phyloP scores from a whole-genome alignment of 2,329 filamentous ascomycete genomes.

The Biscogniauxia sp. region DNA sequence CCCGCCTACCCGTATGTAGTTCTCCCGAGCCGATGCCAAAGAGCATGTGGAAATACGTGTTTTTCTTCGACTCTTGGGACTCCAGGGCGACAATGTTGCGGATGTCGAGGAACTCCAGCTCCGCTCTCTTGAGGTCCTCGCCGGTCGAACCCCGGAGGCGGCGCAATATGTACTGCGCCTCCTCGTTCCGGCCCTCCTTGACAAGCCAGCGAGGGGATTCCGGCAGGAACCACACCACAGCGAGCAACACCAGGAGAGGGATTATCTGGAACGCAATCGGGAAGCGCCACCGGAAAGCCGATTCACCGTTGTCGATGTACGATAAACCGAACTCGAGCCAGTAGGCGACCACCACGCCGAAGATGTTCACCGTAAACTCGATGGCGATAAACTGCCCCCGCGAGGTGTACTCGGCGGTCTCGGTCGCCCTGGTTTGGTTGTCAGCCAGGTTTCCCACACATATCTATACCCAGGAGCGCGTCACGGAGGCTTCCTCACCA shows the following conservation, averaged over 20 bases:
- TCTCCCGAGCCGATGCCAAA: conserved; percentile 64
- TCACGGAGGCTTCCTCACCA: conserved; percentile 37
- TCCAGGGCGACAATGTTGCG: conserved; percentile 61
- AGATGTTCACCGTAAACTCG: conserved; percentile 72
- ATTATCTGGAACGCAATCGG: conserved; percentile 69
- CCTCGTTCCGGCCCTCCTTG: conserved; percentile 64
- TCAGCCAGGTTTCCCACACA: background rate
- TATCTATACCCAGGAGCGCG: background rate
- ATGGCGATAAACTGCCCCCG: conserved; percentile 69
- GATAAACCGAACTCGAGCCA: conserved; percentile 61
- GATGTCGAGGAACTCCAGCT: conserved; percentile 68
- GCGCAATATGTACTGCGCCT: conserved; percentile 63
- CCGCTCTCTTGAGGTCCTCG: conserved; percentile 51
- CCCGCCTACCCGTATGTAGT: conserved; percentile 63
- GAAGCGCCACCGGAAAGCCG: conserved; percentile 64
- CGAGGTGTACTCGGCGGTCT: conserved; percentile 65
- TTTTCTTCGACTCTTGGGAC: conserved; percentile 54
- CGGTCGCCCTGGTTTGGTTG: conserved; percentile 51
- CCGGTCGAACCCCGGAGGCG: conserved; percentile 60
- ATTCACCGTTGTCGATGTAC: conserved; percentile 57
- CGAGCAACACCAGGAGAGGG: conserved; percentile 57
- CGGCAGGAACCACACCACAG: conserved; percentile 63
- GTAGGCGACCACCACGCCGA: conserved; percentile 64
- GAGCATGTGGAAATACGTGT: conserved; percentile 64
- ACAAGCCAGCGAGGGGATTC: conserved; percentile 68